phyloP scores from a whole-genome alignment of 2,329 filamentous ascomycete species.

The Gremmenia infestans region DNA sequence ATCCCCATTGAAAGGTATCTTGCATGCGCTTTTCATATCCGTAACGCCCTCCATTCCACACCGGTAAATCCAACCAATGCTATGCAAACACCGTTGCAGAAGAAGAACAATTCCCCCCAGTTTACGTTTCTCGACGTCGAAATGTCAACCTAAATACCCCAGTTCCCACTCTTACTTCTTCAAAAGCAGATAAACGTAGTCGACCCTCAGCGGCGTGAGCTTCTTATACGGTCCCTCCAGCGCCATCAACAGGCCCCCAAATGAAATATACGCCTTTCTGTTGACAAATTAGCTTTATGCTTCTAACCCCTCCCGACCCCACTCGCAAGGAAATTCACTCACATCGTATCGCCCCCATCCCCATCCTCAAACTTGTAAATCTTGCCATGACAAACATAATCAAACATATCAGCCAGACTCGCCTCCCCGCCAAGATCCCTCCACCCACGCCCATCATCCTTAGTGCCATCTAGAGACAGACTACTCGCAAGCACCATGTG shows the following conservation, averaged over 20 bases:
- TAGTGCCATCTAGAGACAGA: constrained; percentile 78
- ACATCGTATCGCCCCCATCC: constrained; percentile 79
- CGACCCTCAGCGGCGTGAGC: constrained; percentile 83
- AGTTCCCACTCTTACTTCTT: constrained; percentile 63
- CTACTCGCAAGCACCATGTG: constrained; percentile 81
- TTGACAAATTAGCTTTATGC: constrained; percentile 8
- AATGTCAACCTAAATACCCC: neutral
- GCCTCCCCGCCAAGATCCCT: constrained; percentile 62
- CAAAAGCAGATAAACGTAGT: constrained; percentile 86
- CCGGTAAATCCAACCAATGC: constrained; percentile 16
- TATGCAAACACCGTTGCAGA: constrained; percentile 8
- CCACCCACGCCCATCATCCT: constrained; percentile 76
- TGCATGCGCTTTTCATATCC: constrained; percentile 19
- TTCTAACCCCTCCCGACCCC: neutral
- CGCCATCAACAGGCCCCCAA: constrained; percentile 85
- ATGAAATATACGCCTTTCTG: constrained; percentile 91
- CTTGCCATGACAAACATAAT: constrained; percentile 86
- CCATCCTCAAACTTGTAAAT: constrained; percentile 84
- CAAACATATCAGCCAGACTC: constrained; percentile 71
- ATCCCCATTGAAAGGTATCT: neutral
- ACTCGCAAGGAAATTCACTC: constrained; percentile 36
- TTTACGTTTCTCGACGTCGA: neutral
- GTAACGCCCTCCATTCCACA: constrained; percentile 16
- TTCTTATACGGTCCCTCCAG: constrained; percentile 95
- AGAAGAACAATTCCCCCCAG: neutral